Conservation (phyloP, 2,329 filamentous ascomycete species). For the Alternaria novae-zelandiae region DNA sequence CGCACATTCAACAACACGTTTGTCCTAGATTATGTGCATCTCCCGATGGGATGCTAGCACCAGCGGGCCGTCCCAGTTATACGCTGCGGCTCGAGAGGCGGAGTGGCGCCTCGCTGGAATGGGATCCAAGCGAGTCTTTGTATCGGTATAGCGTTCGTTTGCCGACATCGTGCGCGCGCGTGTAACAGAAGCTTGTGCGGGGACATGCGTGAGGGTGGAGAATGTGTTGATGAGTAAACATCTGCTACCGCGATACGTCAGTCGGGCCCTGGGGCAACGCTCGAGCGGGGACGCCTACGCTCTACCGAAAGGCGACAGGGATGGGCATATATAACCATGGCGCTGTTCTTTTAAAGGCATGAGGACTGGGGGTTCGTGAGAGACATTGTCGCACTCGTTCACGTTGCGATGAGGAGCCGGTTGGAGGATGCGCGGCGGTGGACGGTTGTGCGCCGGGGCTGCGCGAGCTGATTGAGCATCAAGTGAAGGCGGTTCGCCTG, state of each 20-base stretch:
- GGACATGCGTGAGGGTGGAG: not conserved
- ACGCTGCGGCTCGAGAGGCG: not conserved
- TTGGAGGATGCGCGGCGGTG: not conserved
- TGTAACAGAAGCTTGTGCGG: no score
- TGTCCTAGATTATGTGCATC: not conserved
- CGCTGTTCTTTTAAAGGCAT: fast-evolving
- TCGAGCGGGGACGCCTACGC: not conserved
- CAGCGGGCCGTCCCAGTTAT: not conserved
- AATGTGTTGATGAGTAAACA: not conserved
- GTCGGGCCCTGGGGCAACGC: not conserved
- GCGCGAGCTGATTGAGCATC: not conserved
- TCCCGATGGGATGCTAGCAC: not conserved
- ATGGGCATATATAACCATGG: not conserved
- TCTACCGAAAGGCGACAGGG: not conserved
- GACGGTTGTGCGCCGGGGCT: not conserved
- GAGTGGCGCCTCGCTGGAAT: not conserved
- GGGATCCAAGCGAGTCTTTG: not conserved
- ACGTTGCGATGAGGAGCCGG: not conserved
- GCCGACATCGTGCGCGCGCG: not conserved
- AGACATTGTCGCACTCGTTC: not conserved
- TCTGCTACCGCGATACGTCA: not conserved
- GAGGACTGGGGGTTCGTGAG: not conserved
- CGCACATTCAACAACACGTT: not conserved
- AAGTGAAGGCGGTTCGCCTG: not conserved
- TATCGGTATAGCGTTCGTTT: not conserved